Percentiles rank a stretch among this genome's conserved stretches.
Evolutionary conservation across 208 protist species (phyloP).

Genomic region (Plasmodiophora brassicae): DNA sequence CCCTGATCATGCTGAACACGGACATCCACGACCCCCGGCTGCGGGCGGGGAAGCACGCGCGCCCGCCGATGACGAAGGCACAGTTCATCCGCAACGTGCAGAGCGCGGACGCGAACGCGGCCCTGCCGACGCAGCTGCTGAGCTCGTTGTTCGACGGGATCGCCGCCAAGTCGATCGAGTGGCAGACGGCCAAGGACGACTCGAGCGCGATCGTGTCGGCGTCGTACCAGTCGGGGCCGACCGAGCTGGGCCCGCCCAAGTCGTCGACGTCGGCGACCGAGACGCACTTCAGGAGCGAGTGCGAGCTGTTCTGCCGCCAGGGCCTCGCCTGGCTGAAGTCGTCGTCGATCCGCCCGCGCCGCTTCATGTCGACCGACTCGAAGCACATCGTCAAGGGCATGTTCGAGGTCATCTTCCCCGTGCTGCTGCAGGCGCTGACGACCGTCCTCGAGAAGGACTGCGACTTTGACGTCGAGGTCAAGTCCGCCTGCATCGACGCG

Average conservation of each 20-base stretch:
- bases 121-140: background rate
- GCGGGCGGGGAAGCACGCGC: background rate
- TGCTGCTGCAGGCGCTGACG: background rate
- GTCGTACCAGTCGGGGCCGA: background rate
- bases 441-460: background rate
- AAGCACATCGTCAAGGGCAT: slow-evolving; percentile 29
- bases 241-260: no score
- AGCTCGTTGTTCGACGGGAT: background rate
- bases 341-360: background rate
- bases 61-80: background rate
- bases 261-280: background rate
- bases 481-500: background rate
- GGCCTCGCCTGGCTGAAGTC: slow-evolving; percentile 1
- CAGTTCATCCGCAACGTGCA: slow-evolving; percentile 24
- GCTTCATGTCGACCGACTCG: background rate
- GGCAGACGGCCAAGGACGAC: background rate
- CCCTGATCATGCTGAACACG: slow-evolving; percentile 43
- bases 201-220: background rate
- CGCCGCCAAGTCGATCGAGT: background rate
- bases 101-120: background rate
- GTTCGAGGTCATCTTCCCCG: slow-evolving; percentile 3
- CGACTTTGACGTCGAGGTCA: slow-evolving; percentile 1
- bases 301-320: background rate
- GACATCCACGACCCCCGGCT: slow-evolving; percentile 42
- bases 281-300: background rate